phyloP scores from a whole-genome alignment of 345 rosid species.

The Nephelium lappaceum region DNA sequence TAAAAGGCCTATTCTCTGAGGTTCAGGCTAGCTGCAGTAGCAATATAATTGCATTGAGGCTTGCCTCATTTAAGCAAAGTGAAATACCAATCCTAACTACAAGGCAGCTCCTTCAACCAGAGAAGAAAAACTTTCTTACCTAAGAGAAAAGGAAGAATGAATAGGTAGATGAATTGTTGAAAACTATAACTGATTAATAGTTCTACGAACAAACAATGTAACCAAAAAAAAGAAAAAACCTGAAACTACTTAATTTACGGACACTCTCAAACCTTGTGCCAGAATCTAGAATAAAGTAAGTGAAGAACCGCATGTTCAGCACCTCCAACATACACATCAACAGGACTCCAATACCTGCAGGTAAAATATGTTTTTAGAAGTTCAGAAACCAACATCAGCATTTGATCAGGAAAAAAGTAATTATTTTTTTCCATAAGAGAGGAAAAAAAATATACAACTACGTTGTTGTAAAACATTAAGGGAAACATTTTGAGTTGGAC shows the following conservation, averaged over 20 bases:
- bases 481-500: background rate
- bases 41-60: background rate
- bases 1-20: background rate
- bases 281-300: constrained; percentile 89
- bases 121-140: background rate
- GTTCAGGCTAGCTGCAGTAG: background rate
- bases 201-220: background rate
- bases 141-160: background rate
- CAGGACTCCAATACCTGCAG: constrained; percentile 88
- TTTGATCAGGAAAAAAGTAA: background rate
- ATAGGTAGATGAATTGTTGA: background rate
- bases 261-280: constrained; percentile 78
- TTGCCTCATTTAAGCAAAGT: background rate
- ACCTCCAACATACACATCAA: constrained; percentile 95
- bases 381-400: constrained; percentile 1
- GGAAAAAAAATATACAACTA: background rate
- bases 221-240: background rate
- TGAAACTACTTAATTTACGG: constrained; percentile 2
- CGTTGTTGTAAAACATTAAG: background rate
- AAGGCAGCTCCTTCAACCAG: background rate
- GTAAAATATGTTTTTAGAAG: constrained; percentile 15
- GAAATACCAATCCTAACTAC: background rate
- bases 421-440: background rate
- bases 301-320: constrained; percentile 99
- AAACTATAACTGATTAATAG: background rate